These are phyloP conservation scores for Arthromyces matolae DNA, from an alignment of 768 basidiomycete genomes.

Conservation along the genomic window DNA sequence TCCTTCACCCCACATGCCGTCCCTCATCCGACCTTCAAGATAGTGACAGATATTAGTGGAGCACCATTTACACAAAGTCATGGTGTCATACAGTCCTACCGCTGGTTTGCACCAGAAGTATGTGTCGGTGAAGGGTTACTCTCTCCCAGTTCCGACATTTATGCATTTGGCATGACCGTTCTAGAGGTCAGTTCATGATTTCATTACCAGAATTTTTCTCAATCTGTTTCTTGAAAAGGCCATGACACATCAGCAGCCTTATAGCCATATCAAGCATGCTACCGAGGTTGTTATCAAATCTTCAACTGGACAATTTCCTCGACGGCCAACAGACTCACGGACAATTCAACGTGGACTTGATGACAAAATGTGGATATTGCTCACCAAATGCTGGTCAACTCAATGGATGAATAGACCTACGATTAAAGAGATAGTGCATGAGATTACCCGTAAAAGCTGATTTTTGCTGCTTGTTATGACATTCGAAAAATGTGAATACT, in stretches of 20 bases:
- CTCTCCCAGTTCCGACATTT: constrained; percentile 48
- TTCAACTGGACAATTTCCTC: constrained; percentile 39
- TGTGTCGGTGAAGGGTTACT: constrained; percentile 47
- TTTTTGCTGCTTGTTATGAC: background rate
- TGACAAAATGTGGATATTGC: constrained; percentile 42
- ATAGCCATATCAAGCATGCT: constrained; percentile 45
- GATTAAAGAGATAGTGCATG: constrained; percentile 31
- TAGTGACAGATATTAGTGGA: constrained; percentile 55
- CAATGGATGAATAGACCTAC: constrained; percentile 35
- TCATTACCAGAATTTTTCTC: background rate
- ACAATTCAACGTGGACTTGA: constrained; percentile 40
- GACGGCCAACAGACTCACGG: constrained; percentile 32
- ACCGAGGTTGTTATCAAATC: constrained; percentile 48
- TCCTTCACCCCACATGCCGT: background rate
- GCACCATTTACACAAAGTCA: constrained; percentile 54
- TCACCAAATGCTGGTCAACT: constrained; percentile 41
- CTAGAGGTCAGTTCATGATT: constrained; percentile 40
- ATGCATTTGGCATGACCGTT: constrained; percentile 55
- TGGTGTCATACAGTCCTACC: constrained; percentile 41
- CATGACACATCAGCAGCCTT: constrained; percentile 52
- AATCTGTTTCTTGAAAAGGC: constrained; percentile 32
- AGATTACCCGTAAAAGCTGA: constrained; percentile 1
- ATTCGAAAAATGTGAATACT: no score
- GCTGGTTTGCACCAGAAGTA: constrained; percentile 57
- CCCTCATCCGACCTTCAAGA: constrained; percentile 26